Evolutionary conservation across 2,329 filamentous ascomycete species (phyloP), one percentile per base, ranked within the genome.

Genomic region (Xylariaceae sp.): DNA sequence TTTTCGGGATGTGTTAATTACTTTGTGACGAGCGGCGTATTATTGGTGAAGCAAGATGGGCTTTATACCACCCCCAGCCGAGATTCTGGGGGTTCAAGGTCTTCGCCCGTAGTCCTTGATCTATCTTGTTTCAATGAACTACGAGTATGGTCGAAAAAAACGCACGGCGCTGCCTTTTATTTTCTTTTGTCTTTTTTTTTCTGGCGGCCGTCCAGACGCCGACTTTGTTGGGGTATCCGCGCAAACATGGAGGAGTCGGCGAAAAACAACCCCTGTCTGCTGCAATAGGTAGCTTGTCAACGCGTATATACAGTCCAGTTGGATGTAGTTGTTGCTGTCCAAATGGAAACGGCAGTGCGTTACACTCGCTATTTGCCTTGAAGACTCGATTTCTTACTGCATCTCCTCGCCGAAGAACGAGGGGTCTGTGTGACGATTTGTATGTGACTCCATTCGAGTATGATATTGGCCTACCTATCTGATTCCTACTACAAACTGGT

Each of bases 81-180:
- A 52, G 30, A 58, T 57, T 49, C 56, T 13, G 42, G 56, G 56
- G 34, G 59, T 55, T 30, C 23, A 51, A 57, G 55, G 44, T 39
- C 55, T 62, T 62, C 51, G 44, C 55, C 47, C 44, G 47, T 56
- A 55, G 11, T 55, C 52, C 51, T 55, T 53, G 53, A 55, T 53
- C 23, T 42, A 58, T 58, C 58, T 51, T 58, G 56, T 58, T 57
- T 17, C 57, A 57, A 62, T 54, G 60, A 64, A 57, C 55, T 57
- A 62, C 44, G 57, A 64, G 57, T 50, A 55, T 50, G 45, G 42
- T 18, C 39, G 59, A 10, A 13, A 44, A 44, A 42, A 49, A 52
- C 53, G 53, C 39, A 37, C 11, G 44, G 56, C 55, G 50, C 58
- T 30, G 23, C 23, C 23, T 30, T 30, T 17, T 18, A 42, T 42